Percentiles rank a stretch among this genome's conserved stretches.
phyloP scores from a whole-genome alignment of 768 basidiomycete genomes.

The Clathrus columnatus region DNA sequence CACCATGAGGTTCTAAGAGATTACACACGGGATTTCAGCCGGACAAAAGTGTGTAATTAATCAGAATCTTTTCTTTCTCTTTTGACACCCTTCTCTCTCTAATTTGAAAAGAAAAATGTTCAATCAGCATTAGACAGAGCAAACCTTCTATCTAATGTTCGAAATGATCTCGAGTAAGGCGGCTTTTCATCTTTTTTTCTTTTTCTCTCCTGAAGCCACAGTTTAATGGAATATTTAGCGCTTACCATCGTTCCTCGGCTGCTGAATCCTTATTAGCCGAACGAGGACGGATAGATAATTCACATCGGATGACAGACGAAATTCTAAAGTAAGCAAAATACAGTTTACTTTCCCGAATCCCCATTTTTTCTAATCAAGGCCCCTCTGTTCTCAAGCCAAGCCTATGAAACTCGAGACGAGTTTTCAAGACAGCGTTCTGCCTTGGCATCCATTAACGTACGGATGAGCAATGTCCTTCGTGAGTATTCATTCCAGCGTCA shows the following conservation, averaged over 20 bases:
- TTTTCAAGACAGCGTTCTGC: conserved; percentile 75
- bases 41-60: conserved; percentile 71
- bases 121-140: conserved; percentile 78
- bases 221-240: conserved; percentile 35
- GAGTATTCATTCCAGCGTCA: conserved; percentile 23
- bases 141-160: conserved; percentile 80
- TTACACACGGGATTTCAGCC: conserved; percentile 70
- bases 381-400: conserved; percentile 54
- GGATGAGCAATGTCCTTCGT: conserved; percentile 83
- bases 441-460: conserved; percentile 68
- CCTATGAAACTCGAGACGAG: conserved; percentile 92
- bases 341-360: not conserved
- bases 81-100: not conserved
- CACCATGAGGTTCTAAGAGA: conserved; percentile 88
- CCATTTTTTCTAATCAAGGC: too few relatives aligned
- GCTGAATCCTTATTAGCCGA: conserved; percentile 85
- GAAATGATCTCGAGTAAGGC: conserved; percentile 91
- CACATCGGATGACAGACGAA: conserved; percentile 91
- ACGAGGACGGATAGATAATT: conserved; percentile 82
- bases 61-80: not conserved
- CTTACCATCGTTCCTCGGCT: conserved; percentile 76
- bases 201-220: not conserved
- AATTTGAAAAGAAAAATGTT: conserved; percentile 54
- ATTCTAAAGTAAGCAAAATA: conserved; percentile 63
- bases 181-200: not conserved